Evolutionary conservation across 352 stramenopile genomes (phyloP).

Genomic region (Phytopythium boreale): DNA sequence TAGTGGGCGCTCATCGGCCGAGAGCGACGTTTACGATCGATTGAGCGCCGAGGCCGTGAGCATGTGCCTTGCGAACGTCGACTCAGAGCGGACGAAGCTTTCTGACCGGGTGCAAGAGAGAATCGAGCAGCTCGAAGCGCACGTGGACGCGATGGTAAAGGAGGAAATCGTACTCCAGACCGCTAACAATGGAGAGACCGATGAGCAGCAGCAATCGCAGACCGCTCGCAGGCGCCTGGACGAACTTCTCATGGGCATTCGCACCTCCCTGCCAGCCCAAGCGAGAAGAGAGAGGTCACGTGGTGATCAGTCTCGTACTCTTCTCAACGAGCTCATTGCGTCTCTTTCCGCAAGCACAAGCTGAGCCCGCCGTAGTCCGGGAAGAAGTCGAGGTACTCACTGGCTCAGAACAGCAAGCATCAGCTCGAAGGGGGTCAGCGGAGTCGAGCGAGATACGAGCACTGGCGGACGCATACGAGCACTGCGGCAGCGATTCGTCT

Average conservation of each 20-base stretch:
- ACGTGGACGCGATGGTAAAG: slow-evolving; percentile 26
- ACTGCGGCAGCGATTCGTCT: slow-evolving; percentile 5
- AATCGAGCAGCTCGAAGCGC: slow-evolving; percentile 36
- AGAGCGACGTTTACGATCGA: neutral
- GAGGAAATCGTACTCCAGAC: slow-evolving; percentile 15
- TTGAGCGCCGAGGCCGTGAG: neutral
- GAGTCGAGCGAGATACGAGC: slow-evolving; percentile 34
- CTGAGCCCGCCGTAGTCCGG: neutral
- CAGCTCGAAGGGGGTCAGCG: neutral
- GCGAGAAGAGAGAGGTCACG: neutral
- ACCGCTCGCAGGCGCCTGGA: neutral
- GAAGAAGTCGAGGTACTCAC: neutral
- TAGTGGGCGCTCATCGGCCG: neutral
- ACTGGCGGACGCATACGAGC: slow-evolving; percentile 65
- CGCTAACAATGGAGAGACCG: no score
- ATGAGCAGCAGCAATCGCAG: neutral
- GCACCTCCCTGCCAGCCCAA: neutral
- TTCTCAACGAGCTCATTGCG: neutral
- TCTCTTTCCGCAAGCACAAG: neutral
- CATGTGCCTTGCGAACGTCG: slow-evolving; percentile 6
- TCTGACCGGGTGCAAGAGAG: slow-evolving; percentile 28
- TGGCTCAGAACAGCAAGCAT: neutral
- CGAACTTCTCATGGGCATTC: neutral
- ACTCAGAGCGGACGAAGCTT: slow-evolving; percentile 22
- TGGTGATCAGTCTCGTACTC: neutral